Conservation (phyloP, 805 yeast species). For the Ogataea angusta region DNA sequence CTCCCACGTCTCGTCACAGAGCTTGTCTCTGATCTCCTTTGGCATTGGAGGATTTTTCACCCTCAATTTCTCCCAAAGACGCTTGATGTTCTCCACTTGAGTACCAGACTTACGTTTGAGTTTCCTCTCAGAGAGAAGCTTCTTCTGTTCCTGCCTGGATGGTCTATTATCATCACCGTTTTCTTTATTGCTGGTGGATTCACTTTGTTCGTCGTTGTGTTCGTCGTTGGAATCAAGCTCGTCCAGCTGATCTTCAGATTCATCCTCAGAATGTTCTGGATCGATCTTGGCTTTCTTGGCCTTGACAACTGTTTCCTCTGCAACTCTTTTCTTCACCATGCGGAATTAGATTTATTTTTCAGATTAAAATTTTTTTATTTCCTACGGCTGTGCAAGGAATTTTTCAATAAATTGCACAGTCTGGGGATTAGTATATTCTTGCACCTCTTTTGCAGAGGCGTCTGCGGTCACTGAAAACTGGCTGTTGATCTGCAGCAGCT, state of each 20-base stretch:
- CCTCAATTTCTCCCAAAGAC: constrained; percentile 87
- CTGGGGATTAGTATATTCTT: constrained; percentile 28
- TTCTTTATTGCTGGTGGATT: constrained; percentile 21
- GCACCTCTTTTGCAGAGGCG: constrained; percentile 11
- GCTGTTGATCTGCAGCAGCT: constrained; percentile 16
- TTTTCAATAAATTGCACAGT: constrained; percentile 20
- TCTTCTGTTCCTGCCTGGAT: constrained; percentile 80
- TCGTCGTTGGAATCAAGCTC: constrained; percentile 33
- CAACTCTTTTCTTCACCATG: constrained; percentile 11
- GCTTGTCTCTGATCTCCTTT: constrained; percentile 67
- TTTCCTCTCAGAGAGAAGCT: constrained; percentile 76
- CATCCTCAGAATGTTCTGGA: constrained; percentile 22
- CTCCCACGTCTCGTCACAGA: constrained; percentile 83
- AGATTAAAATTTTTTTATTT: constrained; percentile 9
- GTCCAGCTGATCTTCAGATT: constrained; percentile 32
- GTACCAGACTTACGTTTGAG: constrained; percentile 82
- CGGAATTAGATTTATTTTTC: constrained; percentile 4
- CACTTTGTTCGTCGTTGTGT: constrained; percentile 28
- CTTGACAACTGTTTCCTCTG: constrained; percentile 5
- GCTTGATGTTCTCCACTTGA: constrained; percentile 80
- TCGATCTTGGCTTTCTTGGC: constrained; percentile 21
- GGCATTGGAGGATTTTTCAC: constrained; percentile 81
- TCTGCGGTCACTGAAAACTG: constrained; percentile 24
- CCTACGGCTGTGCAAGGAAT: constrained; percentile 14
- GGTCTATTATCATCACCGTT: constrained; percentile 45